Conservation (phyloP, 140 eudicot species). For the Senecio squalidus region DNA sequence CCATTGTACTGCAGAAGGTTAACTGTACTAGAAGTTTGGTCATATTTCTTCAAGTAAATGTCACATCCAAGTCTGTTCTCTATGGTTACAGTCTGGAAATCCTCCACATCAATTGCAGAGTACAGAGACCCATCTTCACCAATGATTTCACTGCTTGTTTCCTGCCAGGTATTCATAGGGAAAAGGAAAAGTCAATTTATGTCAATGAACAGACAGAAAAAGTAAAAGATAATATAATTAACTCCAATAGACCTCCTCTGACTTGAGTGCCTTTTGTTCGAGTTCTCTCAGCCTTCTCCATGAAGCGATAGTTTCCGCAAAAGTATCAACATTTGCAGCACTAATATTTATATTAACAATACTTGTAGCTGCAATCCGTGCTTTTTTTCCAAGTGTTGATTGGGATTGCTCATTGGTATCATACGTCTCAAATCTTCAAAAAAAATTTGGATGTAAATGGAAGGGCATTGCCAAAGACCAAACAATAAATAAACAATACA, state of each 20-base stretch:
- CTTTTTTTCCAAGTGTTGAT: constrained; percentile 55
- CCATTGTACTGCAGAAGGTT: constrained; percentile 40
- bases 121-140: constrained; percentile 41
- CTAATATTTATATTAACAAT: constrained; percentile 72
- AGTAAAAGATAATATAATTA: constrained; percentile 1
- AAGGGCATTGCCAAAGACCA: background rate
- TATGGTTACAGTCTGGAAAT: constrained; percentile 66
- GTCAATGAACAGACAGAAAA: constrained; percentile 1
- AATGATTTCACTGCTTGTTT: constrained; percentile 32
- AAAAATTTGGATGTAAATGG: constrained; percentile 13
- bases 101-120: constrained; percentile 90
- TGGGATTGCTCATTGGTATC: constrained; percentile 45
- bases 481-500: background rate
- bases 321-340: constrained; percentile 82
- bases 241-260: constrained; percentile 51
- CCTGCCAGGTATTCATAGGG: constrained; percentile 40
- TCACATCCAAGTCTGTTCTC: constrained; percentile 98
- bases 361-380: constrained; percentile 91
- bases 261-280: constrained; percentile 80
- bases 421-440: constrained; percentile 84
- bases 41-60: constrained; percentile 55
- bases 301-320: constrained; percentile 61
- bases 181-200: constrained; percentile 19
- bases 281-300: constrained; percentile 89
- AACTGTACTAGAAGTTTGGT: constrained; percentile 47